Base-by-base conservation (phyloP, 306 rosid genomes). In the Vigna angularis region DNA sequence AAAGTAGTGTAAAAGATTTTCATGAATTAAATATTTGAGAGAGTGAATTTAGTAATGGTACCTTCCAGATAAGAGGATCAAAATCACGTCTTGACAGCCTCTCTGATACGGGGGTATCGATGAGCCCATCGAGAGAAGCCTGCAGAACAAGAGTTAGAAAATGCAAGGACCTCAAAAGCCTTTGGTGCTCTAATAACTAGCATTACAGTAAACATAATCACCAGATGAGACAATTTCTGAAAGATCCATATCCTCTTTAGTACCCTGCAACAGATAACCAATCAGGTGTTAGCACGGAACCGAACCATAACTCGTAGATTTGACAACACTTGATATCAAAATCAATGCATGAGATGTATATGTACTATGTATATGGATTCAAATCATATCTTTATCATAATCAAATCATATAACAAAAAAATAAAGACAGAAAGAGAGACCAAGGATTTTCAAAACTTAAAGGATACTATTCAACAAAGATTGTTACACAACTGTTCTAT, bases 51-150 rank as follows among this genome's bases (percentile, higher is more conserved):
- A 22, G 63, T 65, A 40, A 77, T 12, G 47, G 18, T 67, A 28
- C 70, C 47, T 45, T n/a, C 66, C 73, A 49, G 72, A 34, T 52
- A 56, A 45, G 65, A 67, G 45, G 63, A 44, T 32, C 81, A 61
- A 74, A 26, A 51, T 73, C 74, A 64, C 1, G 57, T 80, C 83
- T 80, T 83, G 58, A 89, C 69, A 0, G 86, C 84, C 24, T 82
- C 88, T 83, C 81, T 86, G 73, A 94, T 86, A 48, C 56, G 88
- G 32, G 97, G 97, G 62, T 88, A 94, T 57, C 88, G 83, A 67
- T 70, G 70, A 68, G 83, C 87, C 98, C 98, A 92, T 16, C 89
- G 82, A 62, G 89, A 82, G 83, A 88, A 92, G 67, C 97, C 96
- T 94, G 87, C 79, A 83, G 44, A 66, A 57, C 10, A 8, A 20